Percentiles rank a stretch among this genome's conserved stretches.
phyloP scores from a whole-genome alignment of 306 rosid species.

The Vicia faba region DNA sequence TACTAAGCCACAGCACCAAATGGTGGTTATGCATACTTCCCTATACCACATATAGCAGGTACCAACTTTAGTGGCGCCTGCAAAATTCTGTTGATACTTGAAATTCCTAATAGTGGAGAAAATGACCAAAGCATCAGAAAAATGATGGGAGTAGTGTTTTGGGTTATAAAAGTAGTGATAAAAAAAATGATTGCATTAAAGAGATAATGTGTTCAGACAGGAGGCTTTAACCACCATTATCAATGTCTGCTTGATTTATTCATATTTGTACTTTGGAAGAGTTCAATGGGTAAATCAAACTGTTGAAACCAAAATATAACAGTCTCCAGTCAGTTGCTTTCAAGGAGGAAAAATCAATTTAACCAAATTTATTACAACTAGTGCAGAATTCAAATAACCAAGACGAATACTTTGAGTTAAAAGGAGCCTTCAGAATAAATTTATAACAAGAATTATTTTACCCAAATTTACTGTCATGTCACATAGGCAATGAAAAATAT shows the following conservation, averaged over 20 bases:
- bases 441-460: conserved; percentile 4
- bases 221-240: conserved; percentile 13
- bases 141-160: conserved; percentile 15
- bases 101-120: conserved; percentile 29
- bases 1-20: conserved; percentile 26
- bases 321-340: conserved; percentile 21
- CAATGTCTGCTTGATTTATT: conserved; percentile 13
- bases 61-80: conserved; percentile 33
- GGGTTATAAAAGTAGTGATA: conserved; percentile 13
- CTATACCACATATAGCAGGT: conserved; percentile 28
- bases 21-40: conserved; percentile 4
- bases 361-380: neutral
- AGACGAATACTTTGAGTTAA: conserved; percentile 3
- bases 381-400: conserved; percentile 27
- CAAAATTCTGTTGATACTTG: conserved; percentile 17
- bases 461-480: conserved; percentile 13
- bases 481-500: neutral
- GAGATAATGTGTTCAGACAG: conserved; percentile 3
- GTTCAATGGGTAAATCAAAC: conserved; percentile 11
- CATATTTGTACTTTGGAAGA: conserved; percentile 19
- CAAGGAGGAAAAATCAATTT: conserved; percentile 19
- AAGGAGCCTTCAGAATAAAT: conserved; percentile 33
- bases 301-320: conserved; percentile 2
- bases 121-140: conserved; percentile 11
- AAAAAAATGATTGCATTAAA: conserved; percentile 18